Percentiles rank a stretch among this genome's conserved stretches.
phyloP scores from a whole-genome alignment of 208 protist species.

The Trypanosoma mega region DNA sequence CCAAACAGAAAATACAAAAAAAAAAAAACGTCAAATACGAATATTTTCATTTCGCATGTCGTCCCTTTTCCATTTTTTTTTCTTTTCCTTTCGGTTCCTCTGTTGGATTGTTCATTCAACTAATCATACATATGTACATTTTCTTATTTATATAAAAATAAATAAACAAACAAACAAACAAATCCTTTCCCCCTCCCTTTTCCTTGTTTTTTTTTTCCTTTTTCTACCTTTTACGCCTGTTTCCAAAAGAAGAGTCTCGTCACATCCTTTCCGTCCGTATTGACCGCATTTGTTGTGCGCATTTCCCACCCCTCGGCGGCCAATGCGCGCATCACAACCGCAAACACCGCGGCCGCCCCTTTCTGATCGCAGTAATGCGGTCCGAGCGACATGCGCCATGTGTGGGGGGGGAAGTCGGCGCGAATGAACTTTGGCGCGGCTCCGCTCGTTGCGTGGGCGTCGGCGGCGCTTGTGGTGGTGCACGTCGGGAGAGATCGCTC shows the following conservation, averaged over 20 bases:
- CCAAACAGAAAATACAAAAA: slow-evolving; percentile 2
- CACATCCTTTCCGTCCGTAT: slow-evolving; percentile 56
- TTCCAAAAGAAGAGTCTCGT: slow-evolving; percentile 72
- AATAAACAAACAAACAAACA: slow-evolving; percentile 18
- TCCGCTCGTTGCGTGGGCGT: slow-evolving; percentile 11
- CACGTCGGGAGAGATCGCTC: slow-evolving; percentile 59
- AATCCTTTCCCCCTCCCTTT: slow-evolving; percentile 2
- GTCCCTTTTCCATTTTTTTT: too few species aligned
- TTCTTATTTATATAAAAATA: slow-evolving; percentile 3
- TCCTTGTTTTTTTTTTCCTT: slow-evolving; percentile 12
- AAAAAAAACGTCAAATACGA: neutral
- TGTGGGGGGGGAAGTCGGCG: slow-evolving; percentile 31
- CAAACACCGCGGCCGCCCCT: slow-evolving; percentile 59
- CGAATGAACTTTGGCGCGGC: slow-evolving; percentile 38
- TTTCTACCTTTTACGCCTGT: slow-evolving; percentile 2
- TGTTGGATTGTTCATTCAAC: too few species aligned
- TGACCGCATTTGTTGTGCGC: slow-evolving; percentile 54
- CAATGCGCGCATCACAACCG: slow-evolving; percentile 61
- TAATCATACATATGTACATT: neutral
- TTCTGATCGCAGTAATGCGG: slow-evolving; percentile 85
- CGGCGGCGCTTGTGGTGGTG: slow-evolving; percentile 51
- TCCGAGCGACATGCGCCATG: slow-evolving; percentile 60
- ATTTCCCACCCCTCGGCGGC: slow-evolving; percentile 76
- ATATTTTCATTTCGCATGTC: neutral
- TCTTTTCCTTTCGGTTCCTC: too few species aligned